These are phyloP conservation scores for Lachnellula hyalina DNA, from an alignment of 2,329 filamentous ascomycete species.

Conservation along the genomic window DNA sequence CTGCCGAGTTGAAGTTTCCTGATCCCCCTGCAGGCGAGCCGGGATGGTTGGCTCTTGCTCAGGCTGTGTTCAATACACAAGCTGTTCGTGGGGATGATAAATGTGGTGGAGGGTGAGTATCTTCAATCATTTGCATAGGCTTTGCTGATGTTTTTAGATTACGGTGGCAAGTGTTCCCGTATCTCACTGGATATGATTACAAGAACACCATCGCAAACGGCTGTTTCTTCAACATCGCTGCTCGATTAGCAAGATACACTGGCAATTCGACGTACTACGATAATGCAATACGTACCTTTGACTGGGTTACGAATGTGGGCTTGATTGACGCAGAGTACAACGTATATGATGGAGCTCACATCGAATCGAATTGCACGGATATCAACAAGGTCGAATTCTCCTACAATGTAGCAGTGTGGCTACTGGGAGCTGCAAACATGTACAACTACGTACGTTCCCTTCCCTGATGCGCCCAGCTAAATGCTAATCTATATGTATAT, in stretches of 20 bases:
- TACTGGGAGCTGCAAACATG: conserved; percentile 46
- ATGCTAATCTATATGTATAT: conserved; percentile 2
- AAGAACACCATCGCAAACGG: conserved; percentile 66
- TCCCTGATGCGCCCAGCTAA: conserved; percentile 53
- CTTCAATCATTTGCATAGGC: neutral
- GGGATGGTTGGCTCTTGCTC: conserved; percentile 72
- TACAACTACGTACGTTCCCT: conserved; percentile 45
- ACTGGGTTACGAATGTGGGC: conserved; percentile 53
- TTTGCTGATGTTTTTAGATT: conserved; percentile 36
- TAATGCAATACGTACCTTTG: conserved; percentile 67
- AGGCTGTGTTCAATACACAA: conserved; percentile 78
- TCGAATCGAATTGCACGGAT: conserved; percentile 41
- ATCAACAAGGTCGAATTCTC: conserved; percentile 59
- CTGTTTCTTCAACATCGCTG: conserved; percentile 63
- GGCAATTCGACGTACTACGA: conserved; percentile 72
- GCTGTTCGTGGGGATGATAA: conserved; percentile 61
- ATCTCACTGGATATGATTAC: conserved; percentile 53
- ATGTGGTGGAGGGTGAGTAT: conserved; percentile 59
- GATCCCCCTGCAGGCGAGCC: conserved; percentile 57
- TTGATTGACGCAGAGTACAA: conserved; percentile 53
- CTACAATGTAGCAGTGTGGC: conserved; percentile 63
- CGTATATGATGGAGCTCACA: conserved; percentile 52
- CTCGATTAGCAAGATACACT: conserved; percentile 72
- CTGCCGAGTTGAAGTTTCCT: conserved; percentile 71
- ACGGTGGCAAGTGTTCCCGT: conserved; percentile 80